Evolutionary conservation across 139 green algal species (phyloP).

Genomic region (Picocystis salinarum): DNA sequence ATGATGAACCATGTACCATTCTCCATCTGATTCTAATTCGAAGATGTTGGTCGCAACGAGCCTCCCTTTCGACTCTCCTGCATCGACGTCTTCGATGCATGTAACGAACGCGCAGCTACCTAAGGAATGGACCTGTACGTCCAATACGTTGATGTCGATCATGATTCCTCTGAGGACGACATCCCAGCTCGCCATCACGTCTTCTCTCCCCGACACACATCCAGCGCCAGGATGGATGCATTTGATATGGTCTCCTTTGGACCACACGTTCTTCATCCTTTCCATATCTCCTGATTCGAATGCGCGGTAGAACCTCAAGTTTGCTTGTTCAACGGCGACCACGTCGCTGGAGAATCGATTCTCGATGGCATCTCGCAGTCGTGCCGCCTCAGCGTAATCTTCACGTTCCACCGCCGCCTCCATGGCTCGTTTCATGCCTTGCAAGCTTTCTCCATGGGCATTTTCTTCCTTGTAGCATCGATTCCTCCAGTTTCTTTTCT

Average conservation of each 20-base stretch:
- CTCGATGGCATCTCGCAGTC: slow-evolving; percentile 31
- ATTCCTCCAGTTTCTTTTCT: too few relatives aligned
- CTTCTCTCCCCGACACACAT: slow-evolving; percentile 43
- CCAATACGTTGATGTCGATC: slow-evolving; percentile 40
- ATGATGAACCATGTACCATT: slow-evolving; percentile 54
- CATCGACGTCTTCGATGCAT: slow-evolving; percentile 52
- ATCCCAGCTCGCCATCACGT: slow-evolving; percentile 64
- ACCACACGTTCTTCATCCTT: slow-evolving; percentile 43
- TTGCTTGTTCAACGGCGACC: slow-evolving; percentile 56
- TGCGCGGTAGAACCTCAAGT: slow-evolving; percentile 51
- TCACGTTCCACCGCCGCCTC: slow-evolving; percentile 27
- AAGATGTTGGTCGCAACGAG: slow-evolving; percentile 69
- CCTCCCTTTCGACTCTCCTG: slow-evolving; percentile 19
- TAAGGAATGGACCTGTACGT: slow-evolving; percentile 39
- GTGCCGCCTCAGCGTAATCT: slow-evolving; percentile 32
- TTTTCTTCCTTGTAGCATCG: too few relatives aligned
- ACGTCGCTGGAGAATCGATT: background rate
- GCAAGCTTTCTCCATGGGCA: too few relatives aligned
- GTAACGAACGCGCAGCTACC: slow-evolving; percentile 42
- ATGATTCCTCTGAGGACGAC: slow-evolving; percentile 32
- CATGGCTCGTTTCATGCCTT: too few relatives aligned
- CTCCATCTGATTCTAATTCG: slow-evolving; percentile 49
- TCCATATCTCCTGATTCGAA: slow-evolving; percentile 55
- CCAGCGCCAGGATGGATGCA: slow-evolving; percentile 47
- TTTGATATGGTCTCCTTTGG: slow-evolving; percentile 58